Base-by-base conservation (phyloP, 179 eudicot genomes). In the Silene noctiflora region DNA sequence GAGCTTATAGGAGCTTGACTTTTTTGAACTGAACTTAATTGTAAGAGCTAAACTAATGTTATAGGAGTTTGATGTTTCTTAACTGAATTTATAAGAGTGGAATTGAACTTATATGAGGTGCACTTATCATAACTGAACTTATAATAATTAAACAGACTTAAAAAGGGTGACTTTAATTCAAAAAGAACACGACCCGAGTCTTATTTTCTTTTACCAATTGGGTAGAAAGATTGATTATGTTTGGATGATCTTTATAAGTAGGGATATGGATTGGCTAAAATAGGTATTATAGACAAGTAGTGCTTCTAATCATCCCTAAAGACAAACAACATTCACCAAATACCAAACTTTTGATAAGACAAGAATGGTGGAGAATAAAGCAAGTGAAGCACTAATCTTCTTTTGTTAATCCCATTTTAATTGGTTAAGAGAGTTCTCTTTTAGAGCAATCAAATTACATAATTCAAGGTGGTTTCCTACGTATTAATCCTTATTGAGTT, bases 321-420 rank as follows among this genome's bases (percentile, higher is more conserved):
- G 91, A 83, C 90, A 89, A 77, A 85, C 72, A 82, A 84, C 84
- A 74, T 76, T 58, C 73, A 89, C 87, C 92, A 89, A 91, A 88
- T 81, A 76, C 88, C 90, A 68, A 75, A 80, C 76, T 74, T 64
- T 48, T 78, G 85, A 82, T 64, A 83, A 35, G 92, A 87, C 91
- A 83, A 87, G 89, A 83, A 39, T 83, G 81, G 90, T 92, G 97
- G 93, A 88, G 80, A 79, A 87, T 85, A 91, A 86, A 90, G 86
- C 72, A 86, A 90, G 85, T 75, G 81, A 78, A 80, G 76, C 76
- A 80, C 83, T 67, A 77, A 69, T 8, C 44, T 60, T 8, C 44
- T 60, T 65, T 65, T 63, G 44, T 59, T 69, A 73, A 69, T 74
- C 78, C 13, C 22, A n/a, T 69, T 77, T 73, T 64, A 12, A 59